These are phyloP conservation scores for Beauveria bassiana DNA, from an alignment of 2,329 filamentous ascomycete genomes.

Conservation along the genomic window DNA sequence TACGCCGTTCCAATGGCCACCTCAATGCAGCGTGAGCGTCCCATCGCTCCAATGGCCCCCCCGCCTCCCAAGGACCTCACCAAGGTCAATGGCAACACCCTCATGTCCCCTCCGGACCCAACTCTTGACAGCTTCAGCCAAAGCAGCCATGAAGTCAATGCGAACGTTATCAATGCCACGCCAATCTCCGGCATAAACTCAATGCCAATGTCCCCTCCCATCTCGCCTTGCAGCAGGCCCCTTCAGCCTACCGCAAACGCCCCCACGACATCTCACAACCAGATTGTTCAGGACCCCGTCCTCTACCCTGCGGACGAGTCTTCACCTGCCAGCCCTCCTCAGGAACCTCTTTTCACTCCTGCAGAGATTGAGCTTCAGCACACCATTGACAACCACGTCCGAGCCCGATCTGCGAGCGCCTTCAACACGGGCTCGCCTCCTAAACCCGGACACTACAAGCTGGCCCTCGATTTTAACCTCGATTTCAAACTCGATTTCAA, in stretches of 20 bases:
- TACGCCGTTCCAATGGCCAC: slow-evolving; percentile 7
- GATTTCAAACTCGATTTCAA: slow-evolving; percentile 46
- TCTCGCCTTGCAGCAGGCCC: slow-evolving; percentile 41
- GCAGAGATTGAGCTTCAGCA: slow-evolving; percentile 34
- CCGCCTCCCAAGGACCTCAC: slow-evolving; percentile 23
- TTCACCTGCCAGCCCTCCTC: slow-evolving; percentile 30
- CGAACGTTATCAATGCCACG: slow-evolving; percentile 18
- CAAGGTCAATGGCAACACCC: slow-evolving; percentile 43
- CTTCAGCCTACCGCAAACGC: slow-evolving; percentile 25
- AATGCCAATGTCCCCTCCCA: slow-evolving; percentile 48
- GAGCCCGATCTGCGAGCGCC: slow-evolving; percentile 32
- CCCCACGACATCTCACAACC: slow-evolving; percentile 21
- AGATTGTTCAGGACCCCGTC: slow-evolving; percentile 45
- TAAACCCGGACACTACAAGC: slow-evolving; percentile 43
- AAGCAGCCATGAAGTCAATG: neutral
- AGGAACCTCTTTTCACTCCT: slow-evolving; percentile 42
- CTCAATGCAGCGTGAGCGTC: slow-evolving; percentile 19
- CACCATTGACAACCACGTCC: slow-evolving; percentile 44
- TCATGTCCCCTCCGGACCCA: slow-evolving; percentile 57
- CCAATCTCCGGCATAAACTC: slow-evolving; percentile 24
- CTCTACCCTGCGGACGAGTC: slow-evolving; percentile 45
- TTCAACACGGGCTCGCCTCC: slow-evolving; percentile 41
- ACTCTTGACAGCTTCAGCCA: slow-evolving; percentile 45
- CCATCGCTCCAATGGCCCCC: slow-evolving; percentile 21
- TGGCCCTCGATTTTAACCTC: slow-evolving; percentile 44